Percentiles rank a stretch among this genome's conserved stretches.
These are phyloP conservation scores for Colletotrichum sansevieriae DNA, from an alignment of 2,329 filamentous ascomycete genomes.

Conservation along the genomic window DNA sequence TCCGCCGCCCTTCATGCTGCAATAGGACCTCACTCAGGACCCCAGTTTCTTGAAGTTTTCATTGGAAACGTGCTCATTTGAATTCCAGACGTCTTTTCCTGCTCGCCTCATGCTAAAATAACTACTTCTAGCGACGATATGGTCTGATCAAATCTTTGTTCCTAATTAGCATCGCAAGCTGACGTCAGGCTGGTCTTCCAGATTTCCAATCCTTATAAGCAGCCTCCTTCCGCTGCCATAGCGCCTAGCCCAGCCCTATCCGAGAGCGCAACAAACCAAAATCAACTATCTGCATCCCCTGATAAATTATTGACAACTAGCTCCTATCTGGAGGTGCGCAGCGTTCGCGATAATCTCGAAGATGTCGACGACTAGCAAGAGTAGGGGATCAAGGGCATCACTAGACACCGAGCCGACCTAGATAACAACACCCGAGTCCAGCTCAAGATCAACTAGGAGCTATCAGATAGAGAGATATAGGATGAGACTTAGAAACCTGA, in stretches of 20 bases:
- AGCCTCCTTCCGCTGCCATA: not conserved
- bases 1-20: not conserved
- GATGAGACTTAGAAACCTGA: not conserved
- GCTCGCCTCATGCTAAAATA: not conserved
- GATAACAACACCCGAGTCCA: not conserved
- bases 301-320: not conserved
- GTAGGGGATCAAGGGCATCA: not conserved
- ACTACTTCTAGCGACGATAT: not conserved
- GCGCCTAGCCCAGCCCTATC: not conserved
- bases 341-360: not conserved
- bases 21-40: not conserved
- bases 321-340: not conserved
- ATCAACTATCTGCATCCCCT: not conserved
- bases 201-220: not conserved
- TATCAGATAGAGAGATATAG: not conserved
- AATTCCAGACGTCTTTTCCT: not conserved
- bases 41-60: not conserved
- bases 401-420: not conserved
- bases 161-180: constrained; percentile 1
- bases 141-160: not conserved
- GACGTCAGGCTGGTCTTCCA: not conserved
- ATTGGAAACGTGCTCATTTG: not conserved
- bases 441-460: not conserved
- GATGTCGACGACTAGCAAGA: not conserved
- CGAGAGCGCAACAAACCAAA: not conserved